Evolutionary conservation across 495 filamentous ascomycete genomes (phyloP), one percentile per base, ranked within the genome.

Genomic region (Aspergillus sparsus): DNA sequence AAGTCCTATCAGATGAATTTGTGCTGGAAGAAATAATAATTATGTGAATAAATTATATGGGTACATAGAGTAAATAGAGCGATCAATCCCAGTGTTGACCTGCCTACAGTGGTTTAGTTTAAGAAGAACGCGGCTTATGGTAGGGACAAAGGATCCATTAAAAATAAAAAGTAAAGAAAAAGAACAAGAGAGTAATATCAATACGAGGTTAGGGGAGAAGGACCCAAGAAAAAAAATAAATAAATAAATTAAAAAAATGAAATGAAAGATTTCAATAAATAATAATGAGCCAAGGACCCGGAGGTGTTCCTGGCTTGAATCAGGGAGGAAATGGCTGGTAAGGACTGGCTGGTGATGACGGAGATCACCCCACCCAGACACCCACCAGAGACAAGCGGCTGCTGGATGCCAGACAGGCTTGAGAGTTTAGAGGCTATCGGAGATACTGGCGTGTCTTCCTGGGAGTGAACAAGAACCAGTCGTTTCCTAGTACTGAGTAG

Each of bases 221-320:
- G 47, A 46, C 39, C 39, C 47, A 42, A 36, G 39, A 47, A 45
- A 27, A 57, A 58, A 50, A 49, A 57, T 32, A 53, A 58, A 59
- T 33, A 31, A n/a, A 12, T 52, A 47, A 44, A n/a, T n/a, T n/a
- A 53, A 59, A 39, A 57, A 57, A 60, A 49, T 44, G 31, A 32
- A 33, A 53, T 16, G 42, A 32, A 18, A 46, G 27, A 35, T 53
- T 35, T 12, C 7, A 62, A 60, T 59, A 62, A 58, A 58, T 46
- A 34, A 49, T 39, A 34, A 49, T 41, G 58, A 55, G 59, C 63
- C 63, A 66, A 68, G 66, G 53, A 56, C 53, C 66, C 61, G 0
- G 61, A 68, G 66, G 66, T 68, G 66, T 68, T 68, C 66, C 62
- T 66, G 66, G 66, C 58, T 56, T 65, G 61, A 64, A 58, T 62